phyloP scores from a whole-genome alignment of 495 filamentous ascomycete species.

The Geoglossum glabrum region DNA sequence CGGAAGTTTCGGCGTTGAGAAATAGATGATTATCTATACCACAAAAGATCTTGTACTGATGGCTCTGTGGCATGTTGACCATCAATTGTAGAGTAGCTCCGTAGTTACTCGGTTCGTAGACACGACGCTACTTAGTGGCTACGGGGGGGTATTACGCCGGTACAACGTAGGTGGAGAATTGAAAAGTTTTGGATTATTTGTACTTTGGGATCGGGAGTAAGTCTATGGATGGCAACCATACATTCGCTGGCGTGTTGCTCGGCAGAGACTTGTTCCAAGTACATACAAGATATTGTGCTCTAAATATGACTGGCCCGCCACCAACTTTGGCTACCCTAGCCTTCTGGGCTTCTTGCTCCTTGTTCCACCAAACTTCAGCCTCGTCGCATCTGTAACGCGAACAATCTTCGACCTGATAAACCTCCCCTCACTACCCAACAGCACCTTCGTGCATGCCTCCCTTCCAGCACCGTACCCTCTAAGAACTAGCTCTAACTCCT shows the following conservation, averaged over 20 bases:
- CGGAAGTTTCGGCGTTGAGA: conserved; percentile 9
- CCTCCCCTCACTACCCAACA: conserved; percentile 70
- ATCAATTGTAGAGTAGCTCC: not conserved
- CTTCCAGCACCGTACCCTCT: conserved; percentile 70
- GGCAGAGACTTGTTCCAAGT: no score
- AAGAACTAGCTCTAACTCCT: conserved; percentile 53
- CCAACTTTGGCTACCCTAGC: conserved; percentile 36
- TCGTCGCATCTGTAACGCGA: conserved; percentile 62
- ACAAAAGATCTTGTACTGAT: conserved; percentile 10
- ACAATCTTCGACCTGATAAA: conserved; percentile 45
- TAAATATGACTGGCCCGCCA: not conserved
- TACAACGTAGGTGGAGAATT: no score
- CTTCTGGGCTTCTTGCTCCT: conserved; percentile 64
- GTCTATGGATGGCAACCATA: no score
- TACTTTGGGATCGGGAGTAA: no score
- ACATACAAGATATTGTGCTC: no score
- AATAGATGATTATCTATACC: conserved; percentile 8
- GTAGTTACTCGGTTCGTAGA: no score
- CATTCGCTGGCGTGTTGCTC: no score
- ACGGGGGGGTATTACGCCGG: no score
- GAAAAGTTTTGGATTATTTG: no score
- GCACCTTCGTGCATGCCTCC: conserved; percentile 72
- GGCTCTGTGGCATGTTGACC: conserved; percentile 5
- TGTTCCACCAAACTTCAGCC: conserved; percentile 89
- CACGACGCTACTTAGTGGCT: no score